phyloP scores from a whole-genome alignment of 2,329 filamentous ascomycete genomes.

The Ceratocystis cubensis region DNA sequence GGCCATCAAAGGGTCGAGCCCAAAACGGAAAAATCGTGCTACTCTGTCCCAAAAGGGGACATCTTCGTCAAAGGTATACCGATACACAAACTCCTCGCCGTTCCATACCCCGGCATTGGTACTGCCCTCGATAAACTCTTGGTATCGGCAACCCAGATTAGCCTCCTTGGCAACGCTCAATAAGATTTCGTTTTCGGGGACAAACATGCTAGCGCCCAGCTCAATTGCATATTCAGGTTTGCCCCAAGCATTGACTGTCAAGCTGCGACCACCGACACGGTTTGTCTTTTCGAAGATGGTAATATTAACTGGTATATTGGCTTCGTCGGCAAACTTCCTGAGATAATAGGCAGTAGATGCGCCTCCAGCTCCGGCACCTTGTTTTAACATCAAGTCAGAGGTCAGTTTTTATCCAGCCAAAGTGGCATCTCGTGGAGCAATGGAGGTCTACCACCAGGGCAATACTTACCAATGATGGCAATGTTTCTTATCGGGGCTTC shows the following conservation, averaged over 20 bases:
- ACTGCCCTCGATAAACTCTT: conserved; percentile 30
- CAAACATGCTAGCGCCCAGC: conserved; percentile 85
- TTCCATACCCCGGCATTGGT: conserved; percentile 67
- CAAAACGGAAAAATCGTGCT: conserved; percentile 63
- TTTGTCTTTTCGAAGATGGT: conserved; percentile 73
- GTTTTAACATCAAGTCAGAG: not conserved
- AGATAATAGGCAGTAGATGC: conserved; percentile 79
- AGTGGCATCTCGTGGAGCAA: not conserved
- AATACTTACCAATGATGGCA: conserved; percentile 26
- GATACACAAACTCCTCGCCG: conserved; percentile 48
- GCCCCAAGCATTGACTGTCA: conserved; percentile 67
- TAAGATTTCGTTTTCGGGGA: conserved; percentile 71
- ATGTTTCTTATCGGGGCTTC: conserved; percentile 23
- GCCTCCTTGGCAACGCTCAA: conserved; percentile 59
- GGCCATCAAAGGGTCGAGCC: conserved; percentile 61
- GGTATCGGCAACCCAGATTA: conserved; percentile 46
- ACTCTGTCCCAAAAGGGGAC: not conserved
- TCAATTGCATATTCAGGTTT: conserved; percentile 60
- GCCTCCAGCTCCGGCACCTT: conserved; percentile 81
- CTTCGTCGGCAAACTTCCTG: conserved; percentile 52
- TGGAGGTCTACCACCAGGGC: not conserved
- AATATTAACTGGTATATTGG: conserved; percentile 55
- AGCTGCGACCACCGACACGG: conserved; percentile 73
- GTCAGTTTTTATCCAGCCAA: not conserved
- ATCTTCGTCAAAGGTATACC: not conserved